These are phyloP conservation scores for Aureobasidium leucospermi DNA, from an alignment of 2,329 filamentous ascomycete species.

Conservation along the genomic window DNA sequence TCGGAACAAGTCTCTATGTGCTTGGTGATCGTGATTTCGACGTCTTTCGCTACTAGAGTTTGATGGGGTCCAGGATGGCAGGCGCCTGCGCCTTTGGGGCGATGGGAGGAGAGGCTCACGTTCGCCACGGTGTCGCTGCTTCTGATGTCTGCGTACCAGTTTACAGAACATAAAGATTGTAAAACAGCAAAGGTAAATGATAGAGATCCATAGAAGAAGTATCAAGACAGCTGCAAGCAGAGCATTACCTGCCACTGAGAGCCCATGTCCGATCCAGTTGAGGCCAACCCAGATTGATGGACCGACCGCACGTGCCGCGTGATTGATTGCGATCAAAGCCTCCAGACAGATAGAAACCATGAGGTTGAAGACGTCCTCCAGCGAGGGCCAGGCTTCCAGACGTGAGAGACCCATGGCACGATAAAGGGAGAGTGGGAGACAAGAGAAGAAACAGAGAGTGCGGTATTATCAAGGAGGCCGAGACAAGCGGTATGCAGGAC, in stretches of 20 bases:
- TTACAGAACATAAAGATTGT: background rate
- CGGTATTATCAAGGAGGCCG: background rate
- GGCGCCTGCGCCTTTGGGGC: background rate
- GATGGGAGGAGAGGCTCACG: background rate
- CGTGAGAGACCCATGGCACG: background rate
- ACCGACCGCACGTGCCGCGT: background rate
- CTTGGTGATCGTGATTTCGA: background rate
- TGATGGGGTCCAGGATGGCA: background rate
- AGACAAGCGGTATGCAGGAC: background rate
- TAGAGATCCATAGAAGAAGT: slow-evolving; percentile 1
- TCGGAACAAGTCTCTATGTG: slow-evolving; percentile 1
- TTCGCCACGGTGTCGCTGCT: background rate
- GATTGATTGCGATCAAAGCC: background rate
- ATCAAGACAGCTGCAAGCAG: background rate
- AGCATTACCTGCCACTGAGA: background rate
- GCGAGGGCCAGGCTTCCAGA: background rate
- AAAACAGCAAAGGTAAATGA: slow-evolving; percentile 4
- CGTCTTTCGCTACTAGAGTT: background rate
- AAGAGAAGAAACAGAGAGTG: background rate
- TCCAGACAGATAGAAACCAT: background rate
- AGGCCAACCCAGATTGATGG: background rate
- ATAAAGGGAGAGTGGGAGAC: background rate
- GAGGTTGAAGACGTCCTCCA: background rate
- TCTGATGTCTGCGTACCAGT: background rate
- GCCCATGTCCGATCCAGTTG: background rate